Conservation (phyloP, 177 flowering plant genomes). For the Vitis hybrid region DNA sequence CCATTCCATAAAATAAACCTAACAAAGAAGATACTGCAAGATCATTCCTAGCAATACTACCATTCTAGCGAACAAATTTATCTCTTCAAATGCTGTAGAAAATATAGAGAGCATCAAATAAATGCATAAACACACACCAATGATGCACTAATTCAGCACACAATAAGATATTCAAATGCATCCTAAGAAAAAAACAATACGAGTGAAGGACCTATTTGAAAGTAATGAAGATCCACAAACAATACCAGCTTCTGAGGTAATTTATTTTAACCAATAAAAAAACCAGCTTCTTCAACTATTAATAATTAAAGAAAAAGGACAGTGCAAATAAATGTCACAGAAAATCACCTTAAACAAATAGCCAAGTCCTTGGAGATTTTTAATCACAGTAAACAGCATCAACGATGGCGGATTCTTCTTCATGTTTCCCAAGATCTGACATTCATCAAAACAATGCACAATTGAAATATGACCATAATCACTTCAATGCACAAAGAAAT, state of each 20-base stretch:
- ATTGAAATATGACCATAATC: not conserved
- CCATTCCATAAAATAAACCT: not conserved
- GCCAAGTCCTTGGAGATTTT: conserved; percentile 65
- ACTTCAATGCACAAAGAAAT: not conserved
- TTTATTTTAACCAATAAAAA: not conserved
- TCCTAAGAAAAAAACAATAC: no score
- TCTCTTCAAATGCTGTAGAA: no score
- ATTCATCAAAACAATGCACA: conserved; percentile 16
- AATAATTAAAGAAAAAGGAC: not conserved
- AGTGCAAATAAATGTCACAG: not conserved
- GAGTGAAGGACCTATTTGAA: no score
- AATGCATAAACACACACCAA: no score
- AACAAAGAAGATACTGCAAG: not conserved
- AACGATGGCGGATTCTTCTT: conserved; percentile 55
- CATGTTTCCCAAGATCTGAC: conserved; percentile 74
- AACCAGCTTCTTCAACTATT: not conserved
- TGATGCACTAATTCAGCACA: no score
- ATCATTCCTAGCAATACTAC: not conserved
- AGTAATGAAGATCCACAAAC: no score
- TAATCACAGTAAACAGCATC: conserved; percentile 69
- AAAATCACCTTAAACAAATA: conserved; percentile 60
- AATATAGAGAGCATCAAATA: no score
- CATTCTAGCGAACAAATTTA: no score
- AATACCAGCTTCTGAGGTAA: no score
- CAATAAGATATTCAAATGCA: no score